Evolutionary conservation across 2,329 filamentous ascomycete genomes (phyloP), one percentile per base, ranked within the genome.

Genomic region (Fusarium albosuccineum): DNA sequence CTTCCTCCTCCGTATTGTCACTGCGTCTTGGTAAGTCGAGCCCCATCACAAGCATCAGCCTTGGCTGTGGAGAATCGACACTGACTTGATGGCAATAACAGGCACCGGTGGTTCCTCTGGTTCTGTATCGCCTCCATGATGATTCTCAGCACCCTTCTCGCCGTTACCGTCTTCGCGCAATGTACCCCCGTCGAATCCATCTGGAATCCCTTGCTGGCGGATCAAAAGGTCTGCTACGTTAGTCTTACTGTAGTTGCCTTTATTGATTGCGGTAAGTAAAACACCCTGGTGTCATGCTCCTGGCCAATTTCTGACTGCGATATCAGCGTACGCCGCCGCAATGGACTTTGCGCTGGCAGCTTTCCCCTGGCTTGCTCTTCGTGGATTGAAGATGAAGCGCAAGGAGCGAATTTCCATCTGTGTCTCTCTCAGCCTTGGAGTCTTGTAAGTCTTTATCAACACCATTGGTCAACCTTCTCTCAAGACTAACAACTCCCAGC

Each of bases 351-450:
- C 42, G 4, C 34, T 64, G 16, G 61, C 61, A 7, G 51, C 22
- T 22, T 64, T 64, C 37, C 61, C 57, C 7, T 64, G 61, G 61
- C 13, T 64, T 9, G 61, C 61, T 1, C 57, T 64, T 17, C 57
- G 52, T 9, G 46, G 52, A 3, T n/a, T 64, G 11, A 64, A 61
- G 51, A 64, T 64, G 61, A 64, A 64, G 46, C 61, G 57, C n/a
- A 64, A 64, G 26, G 61, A 64, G 11, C 57, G 61, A 7, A 36
- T 61, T n/a, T 27, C 61, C 1, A 64, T 64, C 9, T 64, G 61
- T 10, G 10, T 61, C 6, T 61, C 61, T 1, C 57, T 64, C 8
- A 64, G 61, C 44, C 57, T 64, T 2, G 61, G 61, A 14, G 26
- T 64, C 27, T 64, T 64, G 61, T 64, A 39, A 53, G 61, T 22